Evolutionary conservation across 352 stramenopile species (phyloP).

Genomic region (Phytophthora pistaciae): DNA sequence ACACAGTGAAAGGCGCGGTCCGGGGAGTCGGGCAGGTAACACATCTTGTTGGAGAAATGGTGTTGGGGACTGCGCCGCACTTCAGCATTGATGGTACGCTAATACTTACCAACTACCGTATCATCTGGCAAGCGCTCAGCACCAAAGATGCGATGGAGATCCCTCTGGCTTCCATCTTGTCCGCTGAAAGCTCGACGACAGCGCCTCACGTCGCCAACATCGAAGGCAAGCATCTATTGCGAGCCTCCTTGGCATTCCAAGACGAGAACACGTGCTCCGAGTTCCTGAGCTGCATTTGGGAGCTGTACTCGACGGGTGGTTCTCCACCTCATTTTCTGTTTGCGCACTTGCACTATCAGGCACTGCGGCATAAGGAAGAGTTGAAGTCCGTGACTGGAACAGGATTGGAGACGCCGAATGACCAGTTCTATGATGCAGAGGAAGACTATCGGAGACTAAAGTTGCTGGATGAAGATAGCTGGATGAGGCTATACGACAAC

Average conservation of each 20-base stretch:
- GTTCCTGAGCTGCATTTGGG: constrained; percentile 79
- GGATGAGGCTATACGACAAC: constrained; percentile 90
- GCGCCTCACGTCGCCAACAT: constrained; percentile 87
- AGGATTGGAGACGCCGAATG: constrained; percentile 52
- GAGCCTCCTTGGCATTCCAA: constrained; percentile 85
- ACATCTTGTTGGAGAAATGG: constrained; percentile 89
- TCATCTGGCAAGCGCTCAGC: constrained; percentile 87
- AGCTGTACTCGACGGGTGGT: constrained; percentile 59
- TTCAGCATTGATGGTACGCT: constrained; percentile 90
- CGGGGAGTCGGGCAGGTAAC: constrained; percentile 88
- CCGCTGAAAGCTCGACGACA: constrained; percentile 83
- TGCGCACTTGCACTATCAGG: constrained; percentile 79
- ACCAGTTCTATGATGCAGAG: constrained; percentile 77
- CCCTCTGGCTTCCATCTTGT: constrained; percentile 77
- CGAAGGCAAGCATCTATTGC: constrained; percentile 85
- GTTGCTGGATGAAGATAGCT: constrained; percentile 82
- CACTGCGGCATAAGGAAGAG: constrained; percentile 57
- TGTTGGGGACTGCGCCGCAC: constrained; percentile 82
- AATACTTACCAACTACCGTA: constrained; percentile 85
- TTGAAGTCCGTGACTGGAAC: constrained; percentile 29
- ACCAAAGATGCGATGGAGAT: constrained; percentile 87
- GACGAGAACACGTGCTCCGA: constrained; percentile 82
- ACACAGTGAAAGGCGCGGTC: constrained; percentile 89
- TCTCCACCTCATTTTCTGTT: constrained; percentile 71
- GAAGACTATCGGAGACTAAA: constrained; percentile 85